A percentile compares a stretch with the other conserved stretches of the same genome.
phyloP scores from a whole-genome alignment of 495 filamentous ascomycete genomes.

The Xylaria bambusicola region DNA sequence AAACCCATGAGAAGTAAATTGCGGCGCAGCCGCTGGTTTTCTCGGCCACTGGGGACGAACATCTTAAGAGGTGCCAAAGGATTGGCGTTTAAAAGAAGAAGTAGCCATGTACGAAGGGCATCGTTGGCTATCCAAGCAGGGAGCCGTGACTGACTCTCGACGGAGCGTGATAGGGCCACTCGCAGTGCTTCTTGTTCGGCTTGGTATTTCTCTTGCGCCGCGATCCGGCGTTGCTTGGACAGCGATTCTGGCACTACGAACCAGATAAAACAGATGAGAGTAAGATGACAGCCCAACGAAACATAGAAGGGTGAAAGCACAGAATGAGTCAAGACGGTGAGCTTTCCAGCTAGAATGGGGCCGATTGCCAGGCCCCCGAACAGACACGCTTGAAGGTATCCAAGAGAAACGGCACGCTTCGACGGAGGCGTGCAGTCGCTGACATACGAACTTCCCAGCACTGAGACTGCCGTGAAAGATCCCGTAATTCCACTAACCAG shows the following conservation, averaged over 20 bases:
- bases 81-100: conserved; percentile 46
- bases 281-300: conserved; percentile 65
- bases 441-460: conserved; percentile 80
- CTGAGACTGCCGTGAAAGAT: conserved; percentile 80
- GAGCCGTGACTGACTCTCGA: conserved; percentile 20
- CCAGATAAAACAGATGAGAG: conserved; percentile 69
- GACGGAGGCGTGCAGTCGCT: conserved; percentile 83
- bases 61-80: conserved; percentile 75
- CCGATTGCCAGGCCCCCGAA: conserved; percentile 86
- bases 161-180: conserved; percentile 25
- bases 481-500: conserved; percentile 64
- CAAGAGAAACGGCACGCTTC: conserved; percentile 80
- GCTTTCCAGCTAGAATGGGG: conserved; percentile 73
- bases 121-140: conserved; percentile 28
- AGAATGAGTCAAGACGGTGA: conserved; percentile 69
- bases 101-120: conserved; percentile 44
- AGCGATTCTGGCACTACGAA: conserved; percentile 82
- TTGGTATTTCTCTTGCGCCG: conserved; percentile 67
- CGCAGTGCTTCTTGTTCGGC: conserved; percentile 31
- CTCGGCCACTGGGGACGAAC: conserved; percentile 68
- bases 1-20: conserved; percentile 80
- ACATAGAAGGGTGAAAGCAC: conserved; percentile 78
- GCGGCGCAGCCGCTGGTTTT: conserved; percentile 63
- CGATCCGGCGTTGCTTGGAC: conserved; percentile 62
- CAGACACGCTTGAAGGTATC: conserved; percentile 82